These are phyloP conservation scores for Dryadomyces sulphureus DNA, from an alignment of 2,329 filamentous ascomycete species.

Conservation along the genomic window DNA sequence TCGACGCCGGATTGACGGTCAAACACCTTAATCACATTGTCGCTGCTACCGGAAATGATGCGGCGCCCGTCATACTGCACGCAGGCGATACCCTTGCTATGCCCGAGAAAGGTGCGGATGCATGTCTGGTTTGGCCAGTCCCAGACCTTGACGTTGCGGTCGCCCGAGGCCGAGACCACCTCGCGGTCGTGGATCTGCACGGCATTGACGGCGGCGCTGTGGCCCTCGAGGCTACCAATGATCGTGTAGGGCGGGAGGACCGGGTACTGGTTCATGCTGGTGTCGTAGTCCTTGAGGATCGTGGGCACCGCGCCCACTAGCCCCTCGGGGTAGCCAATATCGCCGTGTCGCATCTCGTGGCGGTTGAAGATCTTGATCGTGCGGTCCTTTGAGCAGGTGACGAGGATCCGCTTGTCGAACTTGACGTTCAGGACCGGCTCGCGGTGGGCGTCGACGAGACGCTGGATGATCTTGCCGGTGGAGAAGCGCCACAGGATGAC, in stretches of 20 bases:
- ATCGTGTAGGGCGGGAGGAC: conserved; percentile 54
- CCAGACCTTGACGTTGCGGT: conserved; percentile 90
- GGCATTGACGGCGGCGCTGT: conserved; percentile 86
- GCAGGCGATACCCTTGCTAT: conserved; percentile 91
- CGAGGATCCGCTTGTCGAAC: conserved; percentile 80
- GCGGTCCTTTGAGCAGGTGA: conserved; percentile 96
- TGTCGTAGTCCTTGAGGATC: conserved; percentile 39
- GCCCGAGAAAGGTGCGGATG: conserved; percentile 65
- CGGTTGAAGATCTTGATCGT: conserved; percentile 95
- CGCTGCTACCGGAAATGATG: conserved; percentile 91
- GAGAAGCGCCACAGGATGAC: conserved; percentile 91
- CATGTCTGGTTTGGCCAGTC: conserved; percentile 69
- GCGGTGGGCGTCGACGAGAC: conserved; percentile 59
- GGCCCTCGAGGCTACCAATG: conserved; percentile 68
- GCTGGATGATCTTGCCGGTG: conserved; percentile 68
- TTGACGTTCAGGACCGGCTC: conserved; percentile 90
- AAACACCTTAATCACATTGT: conserved; percentile 92
- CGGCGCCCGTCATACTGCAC: conserved; percentile 90
- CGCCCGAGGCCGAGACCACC: conserved; percentile 88
- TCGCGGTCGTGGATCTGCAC: conserved; percentile 78
- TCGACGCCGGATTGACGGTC: conserved; percentile 75
- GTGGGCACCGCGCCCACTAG: conserved; percentile 41
- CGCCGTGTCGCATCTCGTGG: conserved; percentile 44
- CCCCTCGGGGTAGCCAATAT: conserved; percentile 35
- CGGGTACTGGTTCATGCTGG: conserved; percentile 34